A percentile compares a stretch with the other conserved stretches of the same genome.
phyloP scores from a whole-genome alignment of 768 basidiomycete species.

The Crucibulum laeve region DNA sequence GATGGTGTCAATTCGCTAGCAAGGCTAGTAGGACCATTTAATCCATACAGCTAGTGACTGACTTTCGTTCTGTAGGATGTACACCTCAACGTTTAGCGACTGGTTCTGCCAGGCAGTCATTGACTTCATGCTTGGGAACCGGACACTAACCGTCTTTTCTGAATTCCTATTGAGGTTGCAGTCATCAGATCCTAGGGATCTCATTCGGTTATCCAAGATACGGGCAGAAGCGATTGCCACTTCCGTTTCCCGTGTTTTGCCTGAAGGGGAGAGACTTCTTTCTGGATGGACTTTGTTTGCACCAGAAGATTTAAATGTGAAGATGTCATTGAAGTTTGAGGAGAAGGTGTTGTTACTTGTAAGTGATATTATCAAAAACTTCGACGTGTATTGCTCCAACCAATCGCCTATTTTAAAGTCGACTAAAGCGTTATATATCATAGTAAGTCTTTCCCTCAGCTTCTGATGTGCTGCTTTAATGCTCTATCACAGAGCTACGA shows the following conservation, averaged over 20 bases:
- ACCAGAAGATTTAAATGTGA: conserved; percentile 71
- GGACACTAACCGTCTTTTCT: conserved; percentile 83
- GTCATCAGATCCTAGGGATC: conserved; percentile 87
- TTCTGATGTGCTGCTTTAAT: background rate
- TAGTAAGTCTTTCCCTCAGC: conserved; percentile 43
- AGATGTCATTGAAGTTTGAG: conserved; percentile 77
- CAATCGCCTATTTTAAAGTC: conserved; percentile 15
- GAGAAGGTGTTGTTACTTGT: conserved; percentile 92
- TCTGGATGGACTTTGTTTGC: conserved; percentile 92
- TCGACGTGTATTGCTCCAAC: background rate
- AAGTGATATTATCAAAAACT: conserved; percentile 20
- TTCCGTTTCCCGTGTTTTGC: conserved; percentile 69
- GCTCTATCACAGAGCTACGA: conserved; percentile 70
- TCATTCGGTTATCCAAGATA: conserved; percentile 84
- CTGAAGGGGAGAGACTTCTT: conserved; percentile 71
- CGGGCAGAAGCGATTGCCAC: conserved; percentile 92
- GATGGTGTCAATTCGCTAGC: conserved; percentile 95
- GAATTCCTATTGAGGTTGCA: conserved; percentile 88
- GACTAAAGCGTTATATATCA: conserved; percentile 66
- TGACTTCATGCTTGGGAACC: conserved; percentile 86
- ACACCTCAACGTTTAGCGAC: conserved; percentile 86
- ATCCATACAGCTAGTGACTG: background rate
- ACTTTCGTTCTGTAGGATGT: conserved; percentile 52
- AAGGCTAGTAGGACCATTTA: conserved; percentile 28
- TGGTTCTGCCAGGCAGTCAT: conserved; percentile 98